Percentiles rank a stretch among this genome's conserved stretches.
Conservation (phyloP, 805 yeast species). For the Starmerella khaoyaiensis region DNA sequence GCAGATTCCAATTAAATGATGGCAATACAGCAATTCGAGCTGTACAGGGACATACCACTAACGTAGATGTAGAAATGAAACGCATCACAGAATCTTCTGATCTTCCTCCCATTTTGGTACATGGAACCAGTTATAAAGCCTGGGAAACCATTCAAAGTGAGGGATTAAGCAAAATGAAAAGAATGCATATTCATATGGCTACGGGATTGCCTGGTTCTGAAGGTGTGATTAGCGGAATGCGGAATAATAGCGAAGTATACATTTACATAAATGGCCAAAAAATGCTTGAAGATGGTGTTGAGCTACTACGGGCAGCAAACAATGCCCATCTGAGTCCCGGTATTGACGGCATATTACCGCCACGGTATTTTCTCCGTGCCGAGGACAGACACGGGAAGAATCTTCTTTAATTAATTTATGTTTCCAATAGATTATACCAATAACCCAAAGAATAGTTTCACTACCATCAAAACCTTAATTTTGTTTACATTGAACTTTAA, state of each 20-base stretch:
- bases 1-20: conserved; percentile 45
- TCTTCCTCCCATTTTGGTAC: conserved; percentile 50
- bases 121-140: conserved; percentile 56
- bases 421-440: no score
- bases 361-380: conserved; percentile 33
- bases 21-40: conserved; percentile 50
- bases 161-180: conserved; percentile 52
- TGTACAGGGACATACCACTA: conserved; percentile 80
- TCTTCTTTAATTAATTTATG: no score
- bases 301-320: conserved; percentile 53
- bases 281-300: conserved; percentile 35
- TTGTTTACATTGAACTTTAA: no score
- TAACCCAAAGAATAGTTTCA: no score
- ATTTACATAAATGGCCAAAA: conserved; percentile 49
- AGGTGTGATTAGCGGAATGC: conserved; percentile 58
- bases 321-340: conserved; percentile 64
- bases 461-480: no score
- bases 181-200: conserved; percentile 84
- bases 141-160: conserved; percentile 39
- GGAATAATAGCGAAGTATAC: conserved; percentile 42
- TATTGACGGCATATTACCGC: conserved; percentile 40
- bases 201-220: conserved; percentile 38
- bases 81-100: conserved; percentile 29
- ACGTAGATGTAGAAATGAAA: conserved; percentile 33
- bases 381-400: conserved; percentile 25